phyloP scores from a whole-genome alignment of 805 yeast genomes.

The Candida krabiensis region DNA sequence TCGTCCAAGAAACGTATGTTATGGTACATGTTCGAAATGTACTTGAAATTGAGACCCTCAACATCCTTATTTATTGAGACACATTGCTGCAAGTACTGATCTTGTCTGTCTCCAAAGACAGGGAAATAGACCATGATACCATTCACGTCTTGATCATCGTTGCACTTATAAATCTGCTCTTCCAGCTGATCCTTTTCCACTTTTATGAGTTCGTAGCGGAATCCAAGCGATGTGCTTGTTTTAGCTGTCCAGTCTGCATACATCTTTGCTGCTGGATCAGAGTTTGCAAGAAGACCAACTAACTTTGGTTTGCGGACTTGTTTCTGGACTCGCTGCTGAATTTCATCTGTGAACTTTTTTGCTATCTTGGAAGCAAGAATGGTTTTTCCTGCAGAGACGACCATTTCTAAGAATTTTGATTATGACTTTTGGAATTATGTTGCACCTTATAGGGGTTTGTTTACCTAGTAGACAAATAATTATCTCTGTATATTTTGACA shows the following conservation, averaged over 20 bases:
- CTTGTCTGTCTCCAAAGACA: conserved; percentile 92
- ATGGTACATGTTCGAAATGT: conserved; percentile 93
- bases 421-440: no score
- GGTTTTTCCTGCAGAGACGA: conserved; percentile 62
- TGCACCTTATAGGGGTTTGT: no score
- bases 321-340: conserved; percentile 52
- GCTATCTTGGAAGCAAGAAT: conserved; percentile 87
- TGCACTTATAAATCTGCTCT: conserved; percentile 79
- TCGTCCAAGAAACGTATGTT: conserved; percentile 82
- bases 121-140: conserved; percentile 99
- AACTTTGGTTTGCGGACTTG: conserved; percentile 64
- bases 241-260: conserved; percentile 96
- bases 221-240: conserved; percentile 84
- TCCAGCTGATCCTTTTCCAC: conserved; percentile 81
- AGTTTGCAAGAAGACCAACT: conserved; percentile 90
- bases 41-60: conserved; percentile 89
- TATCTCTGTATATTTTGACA: no score
- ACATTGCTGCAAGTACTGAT: conserved; percentile 92
- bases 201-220: conserved; percentile 73
- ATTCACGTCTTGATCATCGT: conserved; percentile 68
- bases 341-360: conserved; percentile 74
- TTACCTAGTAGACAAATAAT: no score
- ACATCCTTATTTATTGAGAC: conserved; percentile 92
- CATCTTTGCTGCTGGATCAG: conserved; percentile 92
- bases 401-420: conserved; percentile 4